phyloP scores from a whole-genome alignment of 1,139 yeast species.

The Candida labiduridarum region DNA sequence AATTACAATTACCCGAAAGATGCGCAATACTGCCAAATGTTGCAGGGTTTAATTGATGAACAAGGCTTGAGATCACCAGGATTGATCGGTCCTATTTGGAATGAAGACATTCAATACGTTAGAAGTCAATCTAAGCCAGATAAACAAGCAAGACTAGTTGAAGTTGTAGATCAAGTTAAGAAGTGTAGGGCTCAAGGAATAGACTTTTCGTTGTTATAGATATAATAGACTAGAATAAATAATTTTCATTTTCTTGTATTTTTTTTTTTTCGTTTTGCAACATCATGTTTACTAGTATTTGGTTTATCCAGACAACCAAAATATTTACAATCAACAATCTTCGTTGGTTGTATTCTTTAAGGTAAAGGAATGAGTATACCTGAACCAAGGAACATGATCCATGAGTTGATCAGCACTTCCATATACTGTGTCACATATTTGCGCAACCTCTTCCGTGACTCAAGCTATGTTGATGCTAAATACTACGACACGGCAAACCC shows the following conservation, averaged over 20 bases:
- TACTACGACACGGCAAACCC: slow-evolving; percentile 32
- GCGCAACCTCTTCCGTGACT: slow-evolving; percentile 53
- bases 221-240: not conserved
- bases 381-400: slow-evolving; percentile 43
- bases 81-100: slow-evolving; percentile 30
- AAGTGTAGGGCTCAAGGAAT: slow-evolving; percentile 22
- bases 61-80: slow-evolving; percentile 22
- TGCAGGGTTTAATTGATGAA: slow-evolving; percentile 24
- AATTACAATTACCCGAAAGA: slow-evolving; percentile 32
- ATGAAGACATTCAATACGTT: slow-evolving; percentile 19
- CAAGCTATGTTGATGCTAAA: slow-evolving; percentile 44
- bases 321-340: not conserved
- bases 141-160: slow-evolving; percentile 24
- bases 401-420: slow-evolving; percentile 47
- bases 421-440: slow-evolving; percentile 55
- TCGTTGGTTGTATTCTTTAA: no score
- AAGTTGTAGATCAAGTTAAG: slow-evolving; percentile 23
- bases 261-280: no score
- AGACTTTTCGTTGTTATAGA: slow-evolving; percentile 11
- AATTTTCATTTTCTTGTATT: not conserved
- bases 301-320: not conserved
- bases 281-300: slow-evolving; percentile 1
- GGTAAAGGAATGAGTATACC: slow-evolving; percentile 20
- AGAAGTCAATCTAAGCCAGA: slow-evolving; percentile 20
- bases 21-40: slow-evolving; percentile 29